Evolutionary conservation across 1,139 yeast genomes (phyloP).

Genomic region (Pichia sp.): DNA sequence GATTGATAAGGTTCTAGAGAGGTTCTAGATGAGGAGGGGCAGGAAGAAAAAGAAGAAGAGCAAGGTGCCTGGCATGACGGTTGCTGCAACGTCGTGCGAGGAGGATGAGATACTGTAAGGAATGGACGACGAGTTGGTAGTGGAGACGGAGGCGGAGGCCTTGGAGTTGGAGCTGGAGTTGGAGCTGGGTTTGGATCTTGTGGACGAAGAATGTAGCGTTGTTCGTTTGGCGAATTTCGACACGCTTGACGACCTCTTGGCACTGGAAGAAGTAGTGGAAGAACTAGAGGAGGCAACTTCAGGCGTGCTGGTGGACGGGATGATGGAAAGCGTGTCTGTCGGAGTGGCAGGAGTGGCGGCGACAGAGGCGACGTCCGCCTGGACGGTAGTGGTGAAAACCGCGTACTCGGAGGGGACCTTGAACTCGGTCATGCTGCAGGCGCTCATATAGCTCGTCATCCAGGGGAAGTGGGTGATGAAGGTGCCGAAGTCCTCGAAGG

Average conservation of each 20-base stretch:
- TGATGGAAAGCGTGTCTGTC: neutral
- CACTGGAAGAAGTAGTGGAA: no score
- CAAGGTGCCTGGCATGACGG: neutral
- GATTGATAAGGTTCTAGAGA: neutral
- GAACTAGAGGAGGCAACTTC: neutral
- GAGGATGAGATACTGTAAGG: neutral
- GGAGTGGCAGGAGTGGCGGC: neutral
- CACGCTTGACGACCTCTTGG: no score
- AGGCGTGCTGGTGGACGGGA: neutral
- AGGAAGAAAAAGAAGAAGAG: neutral
- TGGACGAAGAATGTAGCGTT: no score
- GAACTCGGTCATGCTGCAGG: constrained; percentile 34
- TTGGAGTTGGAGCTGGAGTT: neutral
- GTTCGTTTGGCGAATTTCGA: no score
- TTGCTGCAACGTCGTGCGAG: neutral
- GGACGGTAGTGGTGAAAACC: constrained; percentile 9
- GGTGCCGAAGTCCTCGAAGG: constrained; percentile 39
- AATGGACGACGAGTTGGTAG: neutral
- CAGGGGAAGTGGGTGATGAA: constrained; percentile 41
- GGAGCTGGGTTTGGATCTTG: neutral
- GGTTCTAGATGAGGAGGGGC: neutral
- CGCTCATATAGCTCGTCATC: constrained; percentile 35
- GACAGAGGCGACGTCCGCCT: neutral
- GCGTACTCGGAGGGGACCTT: constrained; percentile 32
- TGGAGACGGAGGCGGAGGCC: neutral